Percentiles rank a stretch among this genome's conserved stretches.
Evolutionary conservation across 306 rosid species (phyloP).

Genomic region (Oemleria cerasiformis): DNA sequence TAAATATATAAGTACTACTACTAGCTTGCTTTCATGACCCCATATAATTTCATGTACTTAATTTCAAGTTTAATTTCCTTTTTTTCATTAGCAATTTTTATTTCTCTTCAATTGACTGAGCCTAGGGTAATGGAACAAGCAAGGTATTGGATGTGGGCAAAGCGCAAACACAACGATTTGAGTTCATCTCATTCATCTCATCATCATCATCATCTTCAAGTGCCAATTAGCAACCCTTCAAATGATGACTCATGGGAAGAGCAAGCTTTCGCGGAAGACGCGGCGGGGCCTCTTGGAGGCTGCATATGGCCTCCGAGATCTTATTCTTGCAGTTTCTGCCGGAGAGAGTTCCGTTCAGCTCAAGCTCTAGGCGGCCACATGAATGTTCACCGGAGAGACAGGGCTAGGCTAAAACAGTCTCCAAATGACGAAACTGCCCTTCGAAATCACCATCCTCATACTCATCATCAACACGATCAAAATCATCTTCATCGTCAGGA

Average conservation of each 20-base stretch:
- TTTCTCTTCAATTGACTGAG: neutral
- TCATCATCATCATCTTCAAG: slow-evolving; percentile 22
- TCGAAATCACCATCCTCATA: neutral
- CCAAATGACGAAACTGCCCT: slow-evolving; percentile 28
- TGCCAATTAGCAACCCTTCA: slow-evolving; percentile 21
- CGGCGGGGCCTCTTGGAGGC: slow-evolving; percentile 72
- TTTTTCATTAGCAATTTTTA: neutral
- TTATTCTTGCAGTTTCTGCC: slow-evolving; percentile 84
- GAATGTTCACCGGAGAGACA: slow-evolving; percentile 94
- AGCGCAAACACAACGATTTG: slow-evolving; percentile 48
- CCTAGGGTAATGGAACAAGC: slow-evolving; percentile 55
- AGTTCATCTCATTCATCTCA: neutral
- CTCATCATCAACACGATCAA: neutral
- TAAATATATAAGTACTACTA: neutral
- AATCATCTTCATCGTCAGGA: neutral
- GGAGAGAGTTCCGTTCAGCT: slow-evolving; percentile 90
- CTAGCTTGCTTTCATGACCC: too few species aligned
- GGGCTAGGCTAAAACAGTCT: slow-evolving; percentile 75
- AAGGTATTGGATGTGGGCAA: slow-evolving; percentile 59
- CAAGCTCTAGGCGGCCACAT: slow-evolving; percentile 96
- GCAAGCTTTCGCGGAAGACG: slow-evolving; percentile 86
- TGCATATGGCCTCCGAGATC: slow-evolving; percentile 96
- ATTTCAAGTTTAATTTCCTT: neutral
- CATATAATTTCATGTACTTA: neutral
- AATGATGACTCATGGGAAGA: slow-evolving; percentile 84